These are phyloP conservation scores for Salvia splendens DNA, from an alignment of 257 asterid species.

Conservation along the genomic window DNA sequence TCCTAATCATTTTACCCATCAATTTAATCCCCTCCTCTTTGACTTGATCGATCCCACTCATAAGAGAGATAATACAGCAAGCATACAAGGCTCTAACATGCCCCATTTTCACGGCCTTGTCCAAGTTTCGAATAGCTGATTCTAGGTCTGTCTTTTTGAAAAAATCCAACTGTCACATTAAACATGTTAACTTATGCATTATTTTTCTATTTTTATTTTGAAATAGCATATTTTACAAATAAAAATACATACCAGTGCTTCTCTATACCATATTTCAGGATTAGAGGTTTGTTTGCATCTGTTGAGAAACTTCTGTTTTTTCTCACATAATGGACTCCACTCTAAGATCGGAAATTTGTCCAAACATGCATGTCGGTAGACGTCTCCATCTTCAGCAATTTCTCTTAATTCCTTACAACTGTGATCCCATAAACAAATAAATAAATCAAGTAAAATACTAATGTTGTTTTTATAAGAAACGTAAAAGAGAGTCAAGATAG, in stretches of 20 bases:
- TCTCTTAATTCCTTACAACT: constrained; percentile 19
- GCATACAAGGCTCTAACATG: constrained; percentile 35
- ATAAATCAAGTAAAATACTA: background rate
- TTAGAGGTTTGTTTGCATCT: constrained; percentile 25
- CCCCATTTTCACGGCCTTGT: constrained; percentile 25
- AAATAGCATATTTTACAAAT: too few species aligned
- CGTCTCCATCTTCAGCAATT: constrained; percentile 23
- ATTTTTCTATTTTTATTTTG: too few species aligned
- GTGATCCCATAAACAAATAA: background rate
- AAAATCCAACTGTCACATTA: constrained; percentile 34
- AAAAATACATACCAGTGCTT: constrained; percentile 31
- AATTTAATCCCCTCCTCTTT: constrained; percentile 20
- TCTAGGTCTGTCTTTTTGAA: background rate
- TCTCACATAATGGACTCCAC: constrained; percentile 1
- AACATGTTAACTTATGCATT: background rate
- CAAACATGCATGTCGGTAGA: constrained; percentile 18
- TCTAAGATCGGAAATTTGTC: constrained; percentile 26
- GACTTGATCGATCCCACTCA: background rate
- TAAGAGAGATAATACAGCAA: constrained; percentile 20
- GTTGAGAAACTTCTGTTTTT: constrained; percentile 7
- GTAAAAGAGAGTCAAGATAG: background rate
- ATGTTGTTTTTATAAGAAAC: background rate
- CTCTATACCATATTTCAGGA: constrained; percentile 30
- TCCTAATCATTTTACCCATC: constrained; percentile 4
- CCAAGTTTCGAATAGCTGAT: constrained; percentile 15